These are phyloP conservation scores for Vicia faba DNA, from an alignment of 306 rosid genomes.

Conservation along the genomic window DNA sequence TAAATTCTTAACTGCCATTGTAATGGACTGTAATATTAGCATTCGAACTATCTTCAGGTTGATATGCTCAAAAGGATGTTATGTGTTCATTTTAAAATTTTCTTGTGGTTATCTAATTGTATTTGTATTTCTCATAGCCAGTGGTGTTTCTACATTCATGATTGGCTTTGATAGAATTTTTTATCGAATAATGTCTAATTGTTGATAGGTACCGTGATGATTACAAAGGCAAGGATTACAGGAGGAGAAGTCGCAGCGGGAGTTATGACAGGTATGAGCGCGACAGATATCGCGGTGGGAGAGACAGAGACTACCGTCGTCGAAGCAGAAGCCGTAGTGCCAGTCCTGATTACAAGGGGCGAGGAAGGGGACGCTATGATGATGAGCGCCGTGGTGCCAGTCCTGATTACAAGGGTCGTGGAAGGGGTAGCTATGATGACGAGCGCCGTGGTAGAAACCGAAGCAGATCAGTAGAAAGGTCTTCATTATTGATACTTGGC, in stretches of 20 bases:
- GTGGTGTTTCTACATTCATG: not conserved
- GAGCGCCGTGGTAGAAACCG: slow-evolving; percentile 59
- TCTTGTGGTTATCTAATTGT: not conserved
- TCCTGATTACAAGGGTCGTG: slow-evolving; percentile 67
- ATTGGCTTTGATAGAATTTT: not conserved
- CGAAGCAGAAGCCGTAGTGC: slow-evolving; percentile 76
- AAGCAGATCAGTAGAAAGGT: slow-evolving; percentile 76
- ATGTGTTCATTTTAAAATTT: slow-evolving; percentile 5
- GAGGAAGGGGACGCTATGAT: slow-evolving; percentile 63
- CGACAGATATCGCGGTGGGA: slow-evolving; percentile 62
- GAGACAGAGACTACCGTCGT: slow-evolving; percentile 56
- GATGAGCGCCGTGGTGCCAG: slow-evolving; percentile 62
- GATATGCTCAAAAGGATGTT: not conserved
- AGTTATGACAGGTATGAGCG: slow-evolving; percentile 68
- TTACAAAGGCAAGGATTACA: slow-evolving; percentile 55
- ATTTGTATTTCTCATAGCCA: not conserved
- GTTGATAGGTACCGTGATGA: slow-evolving; percentile 63
- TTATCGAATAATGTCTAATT: not conserved
- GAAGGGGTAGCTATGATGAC: slow-evolving; percentile 64
- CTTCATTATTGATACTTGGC: not conserved
- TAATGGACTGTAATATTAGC: not conserved
- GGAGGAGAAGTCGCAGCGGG: slow-evolving; percentile 76
- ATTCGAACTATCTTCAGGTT: not conserved
- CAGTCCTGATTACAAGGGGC: slow-evolving; percentile 67
- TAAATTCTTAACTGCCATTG: not conserved